Percentiles rank a stretch among this genome's conserved stretches.
Conservation (phyloP, 78 protist species). For the Dictyostelium purpureum region DNA sequence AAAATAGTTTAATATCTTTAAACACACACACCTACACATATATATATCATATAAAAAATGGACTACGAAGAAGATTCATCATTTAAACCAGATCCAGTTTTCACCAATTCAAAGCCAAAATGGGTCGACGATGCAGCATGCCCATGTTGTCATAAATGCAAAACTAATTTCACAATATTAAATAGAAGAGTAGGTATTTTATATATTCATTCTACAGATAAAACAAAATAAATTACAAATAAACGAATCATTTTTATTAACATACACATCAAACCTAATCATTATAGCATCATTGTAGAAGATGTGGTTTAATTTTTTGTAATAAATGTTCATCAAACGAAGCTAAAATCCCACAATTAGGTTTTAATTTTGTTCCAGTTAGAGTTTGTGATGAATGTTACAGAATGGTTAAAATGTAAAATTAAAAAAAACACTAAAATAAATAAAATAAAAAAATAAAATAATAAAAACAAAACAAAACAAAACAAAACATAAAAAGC, state of each 20-base stretch:
- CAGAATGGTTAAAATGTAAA: slow-evolving; percentile 42
- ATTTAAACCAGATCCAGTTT: slow-evolving; percentile 63
- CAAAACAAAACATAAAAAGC: not conserved
- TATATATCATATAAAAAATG: slow-evolving; percentile 34
- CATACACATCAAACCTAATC: not conserved
- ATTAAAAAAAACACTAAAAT: not conserved
- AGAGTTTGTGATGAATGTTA: slow-evolving; percentile 72
- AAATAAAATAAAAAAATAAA: not conserved
- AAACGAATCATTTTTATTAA: not conserved
- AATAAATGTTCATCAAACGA: slow-evolving; percentile 62
- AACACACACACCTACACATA: not conserved
- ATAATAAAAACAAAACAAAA: not conserved
- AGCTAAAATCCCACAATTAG: slow-evolving; percentile 67
- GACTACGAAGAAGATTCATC: slow-evolving; percentile 57
- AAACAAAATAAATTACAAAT: not conserved
- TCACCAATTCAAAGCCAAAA: slow-evolving; percentile 70
- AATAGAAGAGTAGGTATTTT: slow-evolving; percentile 56
- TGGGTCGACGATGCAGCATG: slow-evolving; percentile 54
- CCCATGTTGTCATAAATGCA: slow-evolving; percentile 22
- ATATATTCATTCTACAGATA: not conserved
- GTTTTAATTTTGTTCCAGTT: slow-evolving; percentile 61
- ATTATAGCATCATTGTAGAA: slow-evolving; percentile 70
- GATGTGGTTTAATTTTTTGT: slow-evolving; percentile 75
- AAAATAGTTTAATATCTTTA: not conserved
- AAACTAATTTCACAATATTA: slow-evolving; percentile 27